These are phyloP conservation scores for Pythium aquatile DNA, from an alignment of 352 stramenopile species.

Conservation along the genomic window DNA sequence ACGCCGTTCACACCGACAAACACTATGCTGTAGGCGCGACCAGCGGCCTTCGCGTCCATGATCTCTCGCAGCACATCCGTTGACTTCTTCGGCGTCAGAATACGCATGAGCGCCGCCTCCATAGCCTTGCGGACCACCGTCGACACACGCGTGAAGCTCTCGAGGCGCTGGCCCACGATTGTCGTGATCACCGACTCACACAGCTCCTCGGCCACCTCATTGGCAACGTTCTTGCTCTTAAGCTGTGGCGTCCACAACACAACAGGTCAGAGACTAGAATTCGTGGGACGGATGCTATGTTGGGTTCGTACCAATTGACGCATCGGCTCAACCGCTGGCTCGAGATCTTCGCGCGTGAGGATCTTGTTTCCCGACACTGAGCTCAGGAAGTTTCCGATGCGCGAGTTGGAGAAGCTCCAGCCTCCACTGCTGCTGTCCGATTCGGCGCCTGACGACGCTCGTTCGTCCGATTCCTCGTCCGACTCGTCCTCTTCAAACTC, in stretches of 20 bases:
- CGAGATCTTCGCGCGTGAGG: conserved; percentile 91
- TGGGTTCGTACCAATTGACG: conserved; percentile 72
- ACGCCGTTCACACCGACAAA: conserved; percentile 99
- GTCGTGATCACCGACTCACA: conserved; percentile 93
- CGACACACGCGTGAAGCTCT: conserved; percentile 89
- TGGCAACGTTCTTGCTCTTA: conserved; percentile 97
- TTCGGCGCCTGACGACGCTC: conserved; percentile 59
- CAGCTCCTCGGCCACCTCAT: conserved; percentile 94
- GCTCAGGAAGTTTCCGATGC: conserved; percentile 79
- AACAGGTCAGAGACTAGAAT: neutral
- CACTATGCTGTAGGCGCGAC: conserved; percentile 96
- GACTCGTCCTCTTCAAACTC: conserved; percentile 66
- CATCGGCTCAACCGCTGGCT: conserved; percentile 92
- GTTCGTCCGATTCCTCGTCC: conserved; percentile 59
- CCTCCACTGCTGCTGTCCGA: conserved; percentile 56
- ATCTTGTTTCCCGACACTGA: conserved; percentile 89
- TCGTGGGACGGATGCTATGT: neutral
- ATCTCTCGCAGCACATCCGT: conserved; percentile 96
- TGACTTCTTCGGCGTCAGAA: conserved; percentile 95
- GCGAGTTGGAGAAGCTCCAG: conserved; percentile 83
- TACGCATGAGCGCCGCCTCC: conserved; percentile 91
- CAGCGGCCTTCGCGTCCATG: conserved; percentile 78
- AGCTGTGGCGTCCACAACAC: conserved; percentile 47
- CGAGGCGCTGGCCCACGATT: conserved; percentile 94
- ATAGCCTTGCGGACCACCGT: conserved; percentile 95